phyloP scores from a whole-genome alignment of 2,329 filamentous ascomycete species.

The Lasiodiplodia theobromae region DNA sequence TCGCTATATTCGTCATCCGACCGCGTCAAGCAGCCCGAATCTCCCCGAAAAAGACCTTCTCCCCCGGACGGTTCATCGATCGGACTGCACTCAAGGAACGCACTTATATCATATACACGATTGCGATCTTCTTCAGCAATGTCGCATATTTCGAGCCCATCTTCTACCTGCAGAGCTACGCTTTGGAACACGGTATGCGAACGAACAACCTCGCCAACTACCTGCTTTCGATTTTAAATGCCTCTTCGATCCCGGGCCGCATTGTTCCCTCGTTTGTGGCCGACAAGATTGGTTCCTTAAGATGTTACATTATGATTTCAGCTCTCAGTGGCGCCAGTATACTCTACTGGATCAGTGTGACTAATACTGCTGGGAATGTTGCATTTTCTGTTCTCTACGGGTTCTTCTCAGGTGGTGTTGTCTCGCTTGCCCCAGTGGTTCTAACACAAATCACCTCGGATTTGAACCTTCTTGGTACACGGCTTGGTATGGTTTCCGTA shows the following conservation, averaged over 20 bases:
- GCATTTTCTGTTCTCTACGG: constrained; percentile 21
- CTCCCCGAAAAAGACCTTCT: constrained; percentile 36
- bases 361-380: constrained; percentile 3
- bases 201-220: constrained; percentile 57
- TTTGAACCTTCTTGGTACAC: constrained; percentile 51
- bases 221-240: constrained; percentile 50
- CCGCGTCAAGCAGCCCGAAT: constrained; percentile 50
- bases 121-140: constrained; percentile 54
- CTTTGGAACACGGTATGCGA: constrained; percentile 60
- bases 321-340: neutral
- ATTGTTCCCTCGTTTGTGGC: constrained; percentile 53
- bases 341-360: constrained; percentile 9
- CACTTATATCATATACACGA: constrained; percentile 50
- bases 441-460: constrained; percentile 10
- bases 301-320: constrained; percentile 1
- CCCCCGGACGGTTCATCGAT: constrained; percentile 18
- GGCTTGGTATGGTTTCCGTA: constrained; percentile 64
- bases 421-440: constrained; percentile 5
- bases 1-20: constrained; percentile 52
- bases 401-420: constrained; percentile 16
- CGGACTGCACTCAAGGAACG: neutral
- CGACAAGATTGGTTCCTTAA: constrained; percentile 48
- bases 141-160: constrained; percentile 58
- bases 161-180: constrained; percentile 65
- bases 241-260: constrained; percentile 49